Evolutionary conservation across 2,329 filamentous ascomycete species (phyloP).

Genomic region (Rhytidhysteron rufulum): DNA sequence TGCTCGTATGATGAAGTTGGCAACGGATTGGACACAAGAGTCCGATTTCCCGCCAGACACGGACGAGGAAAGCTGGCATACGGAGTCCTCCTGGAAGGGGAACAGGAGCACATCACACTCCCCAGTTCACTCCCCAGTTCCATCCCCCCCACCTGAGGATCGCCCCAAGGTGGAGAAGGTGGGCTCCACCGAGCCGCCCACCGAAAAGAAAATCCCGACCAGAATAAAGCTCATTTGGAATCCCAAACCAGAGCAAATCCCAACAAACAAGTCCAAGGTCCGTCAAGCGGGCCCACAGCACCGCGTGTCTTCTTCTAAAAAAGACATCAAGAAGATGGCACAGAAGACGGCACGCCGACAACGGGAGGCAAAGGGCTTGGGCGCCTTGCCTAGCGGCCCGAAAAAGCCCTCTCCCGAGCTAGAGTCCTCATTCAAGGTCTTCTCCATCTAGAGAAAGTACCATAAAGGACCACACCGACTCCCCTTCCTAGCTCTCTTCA

Average conservation of each 20-base stretch:
- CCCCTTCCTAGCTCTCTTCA: too few species aligned
- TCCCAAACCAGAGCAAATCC: slow-evolving; percentile 2
- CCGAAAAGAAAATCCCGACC: not conserved
- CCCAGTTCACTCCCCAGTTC: slow-evolving; percentile 6
- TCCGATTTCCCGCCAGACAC: not conserved
- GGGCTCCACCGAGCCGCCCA: not conserved
- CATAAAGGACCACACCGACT: too few species aligned
- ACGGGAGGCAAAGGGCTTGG: slow-evolving; percentile 19
- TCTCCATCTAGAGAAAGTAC: slow-evolving; percentile 5
- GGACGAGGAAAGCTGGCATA: not conserved
- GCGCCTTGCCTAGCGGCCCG: not conserved
- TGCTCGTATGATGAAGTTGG: not conserved
- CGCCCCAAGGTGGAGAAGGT: not conserved
- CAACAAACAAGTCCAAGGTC: slow-evolving; percentile 18
- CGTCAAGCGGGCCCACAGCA: slow-evolving; percentile 30
- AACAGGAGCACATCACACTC: not conserved
- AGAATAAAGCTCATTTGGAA: slow-evolving; percentile 2
- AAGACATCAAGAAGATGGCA: slow-evolving; percentile 39
- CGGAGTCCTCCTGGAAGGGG: not conserved
- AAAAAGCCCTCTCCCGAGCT: slow-evolving; percentile 2
- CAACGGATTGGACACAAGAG: not conserved
- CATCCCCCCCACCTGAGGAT: not conserved
- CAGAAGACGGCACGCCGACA: slow-evolving; percentile 41
- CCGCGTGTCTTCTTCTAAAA: slow-evolving; percentile 27
- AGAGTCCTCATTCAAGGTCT: not conserved